phyloP scores from a whole-genome alignment of 2,329 filamentous ascomycete species.

The Mollisiaceae sp. region DNA sequence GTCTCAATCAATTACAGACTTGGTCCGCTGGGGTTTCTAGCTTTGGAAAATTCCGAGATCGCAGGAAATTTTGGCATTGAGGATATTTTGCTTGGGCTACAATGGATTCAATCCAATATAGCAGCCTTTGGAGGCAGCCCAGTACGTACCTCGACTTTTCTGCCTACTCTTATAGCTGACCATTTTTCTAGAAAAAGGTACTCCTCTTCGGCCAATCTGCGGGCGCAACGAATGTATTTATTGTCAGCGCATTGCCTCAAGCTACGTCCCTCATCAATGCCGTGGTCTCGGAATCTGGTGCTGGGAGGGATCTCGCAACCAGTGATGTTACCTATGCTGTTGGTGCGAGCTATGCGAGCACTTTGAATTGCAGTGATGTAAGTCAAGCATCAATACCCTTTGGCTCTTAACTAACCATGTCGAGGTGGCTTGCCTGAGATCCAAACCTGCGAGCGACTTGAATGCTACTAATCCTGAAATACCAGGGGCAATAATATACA shows the following conservation, averaged over 20 bases:
- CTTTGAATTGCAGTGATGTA: constrained; percentile 40
- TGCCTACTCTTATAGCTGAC: not conserved
- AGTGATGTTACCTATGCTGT: constrained; percentile 20
- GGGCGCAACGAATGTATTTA: constrained; percentile 58
- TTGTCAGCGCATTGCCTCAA: constrained; percentile 39
- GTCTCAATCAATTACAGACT: constrained; percentile 43
- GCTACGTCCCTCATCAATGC: constrained; percentile 31
- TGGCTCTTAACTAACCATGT: not conserved
- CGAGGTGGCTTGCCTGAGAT: not conserved
- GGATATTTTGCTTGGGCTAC: constrained; percentile 62
- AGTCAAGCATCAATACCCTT: not conserved
- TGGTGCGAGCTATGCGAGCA: constrained; percentile 27
- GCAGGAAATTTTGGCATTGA: constrained; percentile 52
- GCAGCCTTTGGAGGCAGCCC: constrained; percentile 62
- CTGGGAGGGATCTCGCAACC: constrained; percentile 28
- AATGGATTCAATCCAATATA: constrained; percentile 64
- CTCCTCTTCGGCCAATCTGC: constrained; percentile 63
- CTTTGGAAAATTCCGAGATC: constrained; percentile 43
- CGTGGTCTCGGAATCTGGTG: constrained; percentile 18
- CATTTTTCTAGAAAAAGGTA: constrained; percentile 33
- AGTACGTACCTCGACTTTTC: constrained; percentile 46
- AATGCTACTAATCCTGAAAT: not conserved
- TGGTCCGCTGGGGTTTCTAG: constrained; percentile 47
- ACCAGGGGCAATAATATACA: constrained; percentile 12
- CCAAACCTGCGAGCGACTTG: not conserved